Evolutionary conservation across 495 filamentous ascomycete species (phyloP), one percentile per base, ranked within the genome.

Genomic region (Eremomyces bilateralis): DNA sequence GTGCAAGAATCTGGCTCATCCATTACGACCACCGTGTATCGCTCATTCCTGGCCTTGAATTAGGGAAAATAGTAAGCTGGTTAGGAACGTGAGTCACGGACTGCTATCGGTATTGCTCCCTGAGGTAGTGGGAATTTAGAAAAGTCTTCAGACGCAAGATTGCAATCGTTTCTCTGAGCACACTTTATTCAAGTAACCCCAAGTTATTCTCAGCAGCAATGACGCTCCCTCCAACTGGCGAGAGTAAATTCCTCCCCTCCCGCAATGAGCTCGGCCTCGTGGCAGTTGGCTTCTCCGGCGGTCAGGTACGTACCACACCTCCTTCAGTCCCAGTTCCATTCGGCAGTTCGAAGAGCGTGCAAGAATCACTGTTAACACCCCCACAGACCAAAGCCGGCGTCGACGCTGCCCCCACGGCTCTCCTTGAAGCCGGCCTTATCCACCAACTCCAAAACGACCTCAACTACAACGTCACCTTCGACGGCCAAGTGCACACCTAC

Each of bases 261-360:
- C 63, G 68, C 33, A 61, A 75, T 50, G 71, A 94, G 42, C 67
- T 97, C 36, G 88, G 88, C 37, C 65, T 97, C 33, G 80, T 95
- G 25, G 84, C 85, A 19, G 88, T 95, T 15, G 85, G 85, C 39
- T 97, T 97, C 64, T 91, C 83, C 36, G 88, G 90, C 45, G 88
- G 88, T 34, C 88, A 97, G 67, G 84, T 85, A 68, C 44, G 60
- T 43, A 31, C n/a, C 32, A 32, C 28, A 15, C 25, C 29, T 19
- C 15, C 29, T 15, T 3, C 30, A 17, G 20, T 20, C 27, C 15
- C 10, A 30, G 15, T 25, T 15, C 19, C 15, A 27, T 13, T 15
- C 8, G 8, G 8, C 24, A 28, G 24, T 8, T 8, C 24, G 24
- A 28, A 8, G 24, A 28, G 13, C 24, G 8, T 28, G 8, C 8